A percentile compares a stretch with the other conserved stretches of the same genome.
Conservation (phyloP, 495 filamentous ascomycete genomes). For the Xylaria sp. region DNA sequence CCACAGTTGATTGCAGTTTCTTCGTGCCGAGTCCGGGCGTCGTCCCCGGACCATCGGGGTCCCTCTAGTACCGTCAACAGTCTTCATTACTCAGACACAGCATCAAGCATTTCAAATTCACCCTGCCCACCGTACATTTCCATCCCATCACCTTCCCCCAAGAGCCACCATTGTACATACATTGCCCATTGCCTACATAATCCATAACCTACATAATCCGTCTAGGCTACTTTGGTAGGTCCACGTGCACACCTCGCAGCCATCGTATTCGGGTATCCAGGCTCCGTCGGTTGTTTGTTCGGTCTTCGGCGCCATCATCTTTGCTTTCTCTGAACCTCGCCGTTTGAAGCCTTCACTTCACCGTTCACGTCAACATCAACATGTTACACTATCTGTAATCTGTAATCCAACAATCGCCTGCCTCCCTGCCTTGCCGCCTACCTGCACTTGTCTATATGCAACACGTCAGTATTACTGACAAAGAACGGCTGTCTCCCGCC, state of each 20-base stretch:
- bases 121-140: not conserved
- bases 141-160: not conserved
- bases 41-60: not conserved
- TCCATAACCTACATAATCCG: too few relatives aligned
- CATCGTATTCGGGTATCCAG: not conserved
- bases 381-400: not conserved
- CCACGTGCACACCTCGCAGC: not conserved
- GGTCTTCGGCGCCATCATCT: too few relatives aligned
- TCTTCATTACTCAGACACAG: constrained; percentile 11
- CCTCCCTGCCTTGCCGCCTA: not conserved
- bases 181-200: not conserved
- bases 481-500: not conserved
- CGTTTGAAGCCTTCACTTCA: too few relatives aligned
- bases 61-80: not conserved
- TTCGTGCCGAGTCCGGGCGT: not conserved
- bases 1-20: not conserved
- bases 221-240: not conserved
- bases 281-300: not conserved
- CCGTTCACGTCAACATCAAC: not conserved
- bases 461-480: not conserved
- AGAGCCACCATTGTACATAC: not conserved
- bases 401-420: not conserved
- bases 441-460: not conserved
- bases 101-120: constrained; percentile 22
- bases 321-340: not conserved